Evolutionary conservation across 78 protist species (phyloP).

Genomic region (Cyanophora paradoxa): DNA sequence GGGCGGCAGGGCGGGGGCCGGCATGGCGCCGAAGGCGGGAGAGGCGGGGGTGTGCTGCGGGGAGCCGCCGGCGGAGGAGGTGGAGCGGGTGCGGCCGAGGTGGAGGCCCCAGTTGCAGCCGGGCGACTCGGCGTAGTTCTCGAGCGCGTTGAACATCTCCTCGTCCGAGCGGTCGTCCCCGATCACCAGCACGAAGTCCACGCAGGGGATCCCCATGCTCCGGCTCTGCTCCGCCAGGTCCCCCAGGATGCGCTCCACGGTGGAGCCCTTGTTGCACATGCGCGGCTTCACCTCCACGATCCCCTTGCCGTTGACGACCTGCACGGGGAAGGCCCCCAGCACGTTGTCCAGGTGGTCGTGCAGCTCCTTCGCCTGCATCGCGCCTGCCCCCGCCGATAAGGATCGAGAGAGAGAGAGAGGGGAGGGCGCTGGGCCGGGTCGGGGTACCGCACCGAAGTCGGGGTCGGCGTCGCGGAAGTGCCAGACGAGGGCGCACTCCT

Average conservation of each 20-base stretch:
- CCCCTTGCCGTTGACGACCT: neutral
- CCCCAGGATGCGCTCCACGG: neutral
- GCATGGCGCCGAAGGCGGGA: no score
- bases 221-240: no score
- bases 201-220: neutral
- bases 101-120: no score
- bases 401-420: no score
- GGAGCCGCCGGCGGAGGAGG: no score
- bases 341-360: neutral
- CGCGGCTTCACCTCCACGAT: neutral
- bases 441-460: slow-evolving; percentile 70
- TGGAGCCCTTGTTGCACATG: neutral
- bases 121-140: no score
- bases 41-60: no score
- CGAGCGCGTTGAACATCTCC: slow-evolving; percentile 5
- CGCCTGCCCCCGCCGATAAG: no score
- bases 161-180: slow-evolving; percentile 16
- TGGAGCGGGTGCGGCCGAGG: no score
- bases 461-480: slow-evolving; percentile 59
- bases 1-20: no score
- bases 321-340: neutral
- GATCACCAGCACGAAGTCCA: neutral
- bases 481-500: slow-evolving; percentile 53
- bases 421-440: no score
- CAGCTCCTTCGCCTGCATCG: slow-evolving; percentile 12